phyloP scores from a whole-genome alignment of 2,329 filamentous ascomycete genomes.

The Ascochyta viciae-villosae region DNA sequence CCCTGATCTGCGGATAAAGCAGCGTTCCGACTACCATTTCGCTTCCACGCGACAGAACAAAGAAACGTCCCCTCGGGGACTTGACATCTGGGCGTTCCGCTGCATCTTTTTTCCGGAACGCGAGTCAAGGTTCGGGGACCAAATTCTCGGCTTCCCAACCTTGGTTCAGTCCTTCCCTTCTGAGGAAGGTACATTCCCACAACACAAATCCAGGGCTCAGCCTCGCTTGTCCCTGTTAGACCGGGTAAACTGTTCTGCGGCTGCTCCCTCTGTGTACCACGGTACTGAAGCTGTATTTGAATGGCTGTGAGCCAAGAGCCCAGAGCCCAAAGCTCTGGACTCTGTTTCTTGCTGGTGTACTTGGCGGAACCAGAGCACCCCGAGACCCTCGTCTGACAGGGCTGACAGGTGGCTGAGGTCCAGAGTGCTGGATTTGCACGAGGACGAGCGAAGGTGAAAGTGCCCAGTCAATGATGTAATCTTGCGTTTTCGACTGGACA shows the following conservation, averaged over 20 bases:
- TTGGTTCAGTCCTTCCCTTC: not conserved
- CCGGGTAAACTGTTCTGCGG: not conserved
- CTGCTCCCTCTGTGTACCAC: not conserved
- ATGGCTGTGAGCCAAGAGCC: not conserved
- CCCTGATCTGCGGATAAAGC: constrained; percentile 3
- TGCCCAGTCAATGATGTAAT: not conserved
- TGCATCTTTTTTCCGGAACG: not conserved
- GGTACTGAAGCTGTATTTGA: not conserved
- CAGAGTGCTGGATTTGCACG: not conserved
- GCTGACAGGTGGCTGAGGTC: not conserved
- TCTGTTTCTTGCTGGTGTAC: not conserved
- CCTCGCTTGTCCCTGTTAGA: not conserved
- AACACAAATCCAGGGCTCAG: not conserved
- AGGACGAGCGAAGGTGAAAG: not conserved
- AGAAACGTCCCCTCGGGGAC: not conserved
- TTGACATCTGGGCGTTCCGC: not conserved
- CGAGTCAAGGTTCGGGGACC: not conserved
- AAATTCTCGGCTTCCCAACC: not conserved
- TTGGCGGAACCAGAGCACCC: not conserved
- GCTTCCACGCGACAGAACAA: constrained; percentile 6
- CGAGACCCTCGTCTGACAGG: not conserved
- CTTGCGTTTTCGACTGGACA: not conserved
- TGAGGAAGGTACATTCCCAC: not conserved
- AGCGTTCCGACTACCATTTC: not conserved
- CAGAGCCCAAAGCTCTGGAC: not conserved